phyloP scores from a whole-genome alignment of 2,329 filamentous ascomycete genomes.

The Samsoniella hepiali region DNA sequence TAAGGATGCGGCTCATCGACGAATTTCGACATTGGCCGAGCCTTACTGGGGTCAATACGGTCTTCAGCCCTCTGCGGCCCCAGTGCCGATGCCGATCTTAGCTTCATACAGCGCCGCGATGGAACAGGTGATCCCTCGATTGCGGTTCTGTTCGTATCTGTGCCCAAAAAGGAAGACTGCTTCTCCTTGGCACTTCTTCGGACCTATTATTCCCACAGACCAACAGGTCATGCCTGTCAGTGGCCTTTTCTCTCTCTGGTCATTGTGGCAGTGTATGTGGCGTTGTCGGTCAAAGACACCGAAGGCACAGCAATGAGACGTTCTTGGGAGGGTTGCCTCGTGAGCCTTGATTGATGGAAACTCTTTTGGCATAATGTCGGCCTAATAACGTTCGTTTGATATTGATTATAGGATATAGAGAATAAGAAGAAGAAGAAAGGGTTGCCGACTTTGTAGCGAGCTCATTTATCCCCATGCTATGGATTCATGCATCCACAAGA shows the following conservation, averaged over 20 bases:
- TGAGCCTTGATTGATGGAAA: no score
- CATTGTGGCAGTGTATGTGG: neutral
- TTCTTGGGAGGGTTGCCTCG: neutral
- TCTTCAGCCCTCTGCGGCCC: neutral
- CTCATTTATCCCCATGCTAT: neutral
- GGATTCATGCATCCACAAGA: neutral
- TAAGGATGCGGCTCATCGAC: neutral
- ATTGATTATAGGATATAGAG: neutral
- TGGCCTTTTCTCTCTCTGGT: neutral
- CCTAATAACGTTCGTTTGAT: neutral
- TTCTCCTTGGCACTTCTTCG: neutral
- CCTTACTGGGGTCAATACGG: neutral
- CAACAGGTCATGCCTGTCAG: neutral
- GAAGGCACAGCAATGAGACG: neutral
- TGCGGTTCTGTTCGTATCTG: neutral
- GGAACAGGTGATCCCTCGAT: neutral
- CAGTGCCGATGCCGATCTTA: conserved; percentile 1
- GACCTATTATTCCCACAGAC: neutral
- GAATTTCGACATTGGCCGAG: neutral
- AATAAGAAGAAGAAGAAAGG: neutral
- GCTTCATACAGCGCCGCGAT: neutral
- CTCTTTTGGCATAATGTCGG: fast-evolving
- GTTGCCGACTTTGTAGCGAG: neutral
- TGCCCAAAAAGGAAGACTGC: neutral
- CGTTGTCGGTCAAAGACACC: neutral